phyloP scores from a whole-genome alignment of 345 rosid species.

The Adansonia digitata region DNA sequence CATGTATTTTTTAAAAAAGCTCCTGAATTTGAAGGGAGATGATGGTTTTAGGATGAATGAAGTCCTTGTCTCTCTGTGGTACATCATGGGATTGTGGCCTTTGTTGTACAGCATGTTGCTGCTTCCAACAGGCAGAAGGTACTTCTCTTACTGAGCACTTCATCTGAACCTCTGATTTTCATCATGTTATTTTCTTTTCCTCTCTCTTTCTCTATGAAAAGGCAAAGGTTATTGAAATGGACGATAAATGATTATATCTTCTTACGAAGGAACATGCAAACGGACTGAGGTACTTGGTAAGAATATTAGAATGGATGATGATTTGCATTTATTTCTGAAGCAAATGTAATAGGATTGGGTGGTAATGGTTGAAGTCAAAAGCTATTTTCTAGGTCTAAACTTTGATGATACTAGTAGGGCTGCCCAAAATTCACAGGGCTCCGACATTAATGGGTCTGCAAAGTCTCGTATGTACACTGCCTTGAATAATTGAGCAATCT shows the following conservation, averaged over 20 bases:
- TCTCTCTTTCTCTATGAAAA: background rate
- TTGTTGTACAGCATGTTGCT: conserved; percentile 69
- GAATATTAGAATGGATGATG: background rate
- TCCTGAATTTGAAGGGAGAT: conserved; percentile 62
- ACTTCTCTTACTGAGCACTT: background rate
- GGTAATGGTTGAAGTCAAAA: background rate
- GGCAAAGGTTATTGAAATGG: background rate
- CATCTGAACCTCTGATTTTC: background rate
- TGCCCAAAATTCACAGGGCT: background rate
- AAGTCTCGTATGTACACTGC: background rate
- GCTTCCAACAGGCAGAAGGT: conserved; percentile 83
- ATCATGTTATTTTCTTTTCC: background rate
- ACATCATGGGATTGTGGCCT: conserved; percentile 92
- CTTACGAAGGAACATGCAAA: background rate
- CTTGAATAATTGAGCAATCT: background rate
- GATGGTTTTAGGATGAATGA: conserved; percentile 89
- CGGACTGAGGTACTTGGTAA: background rate
- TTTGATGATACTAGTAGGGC: background rate
- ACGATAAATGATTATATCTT: background rate
- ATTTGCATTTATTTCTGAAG: background rate
- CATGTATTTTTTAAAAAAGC: conserved; percentile 76
- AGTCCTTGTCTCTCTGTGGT: conserved; percentile 77
- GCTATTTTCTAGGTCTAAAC: background rate
- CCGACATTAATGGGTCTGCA: background rate
- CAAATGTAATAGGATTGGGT: background rate